Base-by-base conservation (phyloP, 1,284 basidiomycete genomes). In the Rhizoctonia solani region DNA sequence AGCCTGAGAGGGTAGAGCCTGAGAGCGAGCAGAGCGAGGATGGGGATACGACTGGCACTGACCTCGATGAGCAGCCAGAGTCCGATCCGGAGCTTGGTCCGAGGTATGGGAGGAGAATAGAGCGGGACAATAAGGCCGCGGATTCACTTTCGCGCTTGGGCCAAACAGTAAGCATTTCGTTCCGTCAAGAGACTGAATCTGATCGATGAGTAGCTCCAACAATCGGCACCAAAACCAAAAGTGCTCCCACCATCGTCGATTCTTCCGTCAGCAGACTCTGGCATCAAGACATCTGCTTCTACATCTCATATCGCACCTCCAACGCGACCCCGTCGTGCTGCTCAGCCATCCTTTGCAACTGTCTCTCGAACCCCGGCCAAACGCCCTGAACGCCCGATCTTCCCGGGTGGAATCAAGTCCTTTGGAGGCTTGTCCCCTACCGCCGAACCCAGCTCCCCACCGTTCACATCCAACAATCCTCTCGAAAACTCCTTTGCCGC, bases 401-500 rank as follows among this genome's bases (percentile, higher is more conserved):
- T 61, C 46, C 58, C 58, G 1, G 58, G 58, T 16, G 58, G 58
- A 1, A 61, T 50, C 27, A 47, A 32, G 2, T 61, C 58, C 4
- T 61, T 50, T 25, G 58, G 58, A 32, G 58, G 58, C 46, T 61
- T 61, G 30, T 16, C 44, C 58, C 39, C 58, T 27, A 61, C 58
- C 21, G 58, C 46, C 32, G 58, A 61, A 27, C 46, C 44, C n/a
- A 61, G 58, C 32, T 21, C 58, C 30, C 58, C 58, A 23, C 58
- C 46, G 13, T 61, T 61, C 21, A 42, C 42, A 19, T 9, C 58
- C n/a, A 29, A 25, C 25, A 50, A 32, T n/a, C 58, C 58, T 11
- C 58, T 61, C 25, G 58, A 61, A 25, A 49, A 44, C 5, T 61
- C 58, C 27, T 61, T 61, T 50, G 58, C 58, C 29, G 58, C 58